Conservation (phyloP, 2,329 filamentous ascomycete genomes). For the Clonostachys sp. region DNA sequence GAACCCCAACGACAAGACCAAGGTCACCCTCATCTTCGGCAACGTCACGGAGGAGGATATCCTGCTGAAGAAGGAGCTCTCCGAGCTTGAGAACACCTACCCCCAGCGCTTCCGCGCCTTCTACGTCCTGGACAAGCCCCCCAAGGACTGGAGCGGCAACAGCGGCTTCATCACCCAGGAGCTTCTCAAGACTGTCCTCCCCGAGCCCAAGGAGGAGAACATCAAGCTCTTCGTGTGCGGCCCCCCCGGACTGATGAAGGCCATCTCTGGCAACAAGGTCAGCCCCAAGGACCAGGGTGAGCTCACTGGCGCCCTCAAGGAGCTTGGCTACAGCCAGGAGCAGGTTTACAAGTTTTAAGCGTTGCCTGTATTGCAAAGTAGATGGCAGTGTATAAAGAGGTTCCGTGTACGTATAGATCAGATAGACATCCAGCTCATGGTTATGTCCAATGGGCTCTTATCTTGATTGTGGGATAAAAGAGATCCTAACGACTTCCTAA, state of each 20-base stretch:
- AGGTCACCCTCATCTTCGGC: conserved; percentile 91
- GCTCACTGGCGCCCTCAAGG: conserved; percentile 73
- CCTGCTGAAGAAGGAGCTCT: conserved; percentile 79
- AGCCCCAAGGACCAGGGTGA: conserved; percentile 94
- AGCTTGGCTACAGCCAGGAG: conserved; percentile 64
- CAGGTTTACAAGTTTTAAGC: conserved; percentile 92
- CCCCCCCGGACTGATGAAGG: conserved; percentile 89
- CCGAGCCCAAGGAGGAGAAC: conserved; percentile 86
- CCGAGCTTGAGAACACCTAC: conserved; percentile 88
- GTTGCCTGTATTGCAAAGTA: no score
- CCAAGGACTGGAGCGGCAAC: conserved; percentile 69
- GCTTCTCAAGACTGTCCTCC: conserved; percentile 88
- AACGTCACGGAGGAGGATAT: conserved; percentile 91
- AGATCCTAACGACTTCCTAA: no score
- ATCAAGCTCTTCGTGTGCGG: conserved; percentile 97
- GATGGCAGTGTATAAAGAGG: no score
- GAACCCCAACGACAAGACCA: conserved; percentile 95
- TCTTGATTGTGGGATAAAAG: no score
- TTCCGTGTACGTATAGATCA: no score
- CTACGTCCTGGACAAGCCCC: conserved; percentile 85
- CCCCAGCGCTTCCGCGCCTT: conserved; percentile 94
- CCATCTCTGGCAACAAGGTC: conserved; percentile 83
- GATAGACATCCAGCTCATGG: no score
- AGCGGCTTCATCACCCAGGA: conserved; percentile 87
- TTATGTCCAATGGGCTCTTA: no score